Conservation (phyloP, 371 early-diverging fungal species). For the Quaeritorhiza haematococci region DNA sequence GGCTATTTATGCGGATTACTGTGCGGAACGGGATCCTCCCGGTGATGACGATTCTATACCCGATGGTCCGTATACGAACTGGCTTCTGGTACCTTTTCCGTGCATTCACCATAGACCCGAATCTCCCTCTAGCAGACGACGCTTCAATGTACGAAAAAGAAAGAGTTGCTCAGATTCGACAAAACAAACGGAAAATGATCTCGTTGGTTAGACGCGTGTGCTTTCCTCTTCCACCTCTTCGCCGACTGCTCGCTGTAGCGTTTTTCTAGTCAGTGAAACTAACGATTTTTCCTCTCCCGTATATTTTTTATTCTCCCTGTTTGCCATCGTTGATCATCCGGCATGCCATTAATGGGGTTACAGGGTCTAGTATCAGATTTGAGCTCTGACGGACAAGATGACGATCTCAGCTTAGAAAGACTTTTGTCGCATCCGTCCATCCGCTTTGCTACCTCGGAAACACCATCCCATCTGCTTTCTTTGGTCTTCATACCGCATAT, state of each 20-base stretch:
- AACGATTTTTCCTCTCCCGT: neutral
- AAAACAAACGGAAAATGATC: conserved; percentile 52
- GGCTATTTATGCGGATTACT: conserved; percentile 4
- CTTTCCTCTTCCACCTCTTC: too few relatives aligned
- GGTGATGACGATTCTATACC: neutral
- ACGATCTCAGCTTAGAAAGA: conserved; percentile 5
- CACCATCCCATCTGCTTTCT: neutral
- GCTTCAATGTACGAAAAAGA: conserved; percentile 58
- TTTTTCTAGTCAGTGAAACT: neutral
- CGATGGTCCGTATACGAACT: conserved; percentile 5
- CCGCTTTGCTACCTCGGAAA: neutral
- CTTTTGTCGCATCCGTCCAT: conserved; percentile 10
- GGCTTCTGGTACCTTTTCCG: neutral
- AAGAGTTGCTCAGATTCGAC: conserved; percentile 57
- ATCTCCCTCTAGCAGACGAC: conserved; percentile 23
- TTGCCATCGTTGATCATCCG: too few relatives aligned
- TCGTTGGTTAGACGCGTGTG: too few relatives aligned
- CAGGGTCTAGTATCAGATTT: conserved; percentile 74
- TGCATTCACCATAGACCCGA: neutral
- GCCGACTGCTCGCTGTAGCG: conserved; percentile 52
- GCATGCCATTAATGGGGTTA: too few relatives aligned
- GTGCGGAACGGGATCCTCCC: conserved; percentile 15
- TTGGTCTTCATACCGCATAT: conserved; percentile 28
- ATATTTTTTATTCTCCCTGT: neutral
- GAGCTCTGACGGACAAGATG: conserved; percentile 31